Conservation (phyloP, 2,329 filamentous ascomycete species). For the Ustulina deusta region DNA sequence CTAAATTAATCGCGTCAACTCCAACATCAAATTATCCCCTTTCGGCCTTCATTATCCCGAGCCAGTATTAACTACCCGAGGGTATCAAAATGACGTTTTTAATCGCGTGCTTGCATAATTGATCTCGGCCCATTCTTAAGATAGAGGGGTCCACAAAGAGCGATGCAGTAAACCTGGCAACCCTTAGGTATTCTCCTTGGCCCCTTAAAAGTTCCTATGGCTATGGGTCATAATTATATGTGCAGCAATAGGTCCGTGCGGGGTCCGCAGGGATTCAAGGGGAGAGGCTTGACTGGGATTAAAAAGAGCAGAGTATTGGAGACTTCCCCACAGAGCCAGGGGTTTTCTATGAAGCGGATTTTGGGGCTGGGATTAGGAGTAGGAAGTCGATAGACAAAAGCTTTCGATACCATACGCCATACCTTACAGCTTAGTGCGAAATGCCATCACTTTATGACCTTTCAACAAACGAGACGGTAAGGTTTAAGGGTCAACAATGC, state of each 20-base stretch:
- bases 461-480: not conserved
- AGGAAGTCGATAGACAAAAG: not conserved
- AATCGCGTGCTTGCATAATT: conserved; percentile 20
- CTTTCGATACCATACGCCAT: not conserved
- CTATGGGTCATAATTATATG: not conserved
- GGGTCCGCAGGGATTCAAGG: conserved; percentile 15
- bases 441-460: not conserved
- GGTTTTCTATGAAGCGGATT: conserved; percentile 1
- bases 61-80: not conserved
- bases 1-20: not conserved
- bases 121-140: not conserved
- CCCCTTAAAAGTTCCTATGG: not conserved
- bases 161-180: conserved; percentile 2
- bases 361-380: conserved; percentile 1
- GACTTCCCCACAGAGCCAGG: conserved; percentile 12
- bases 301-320: conserved; percentile 15
- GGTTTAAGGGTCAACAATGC: not conserved
- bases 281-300: conserved; percentile 17
- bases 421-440: too few species aligned
- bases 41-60: conserved; percentile 33
- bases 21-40: conserved; percentile 10
- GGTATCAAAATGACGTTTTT: conserved; percentile 15
- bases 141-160: conserved; percentile 28
- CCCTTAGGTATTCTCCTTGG: not conserved
- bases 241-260: not conserved